Evolutionary conservation across 1,139 yeast genomes (phyloP).

Genomic region (Sugiyamaella novakii): DNA sequence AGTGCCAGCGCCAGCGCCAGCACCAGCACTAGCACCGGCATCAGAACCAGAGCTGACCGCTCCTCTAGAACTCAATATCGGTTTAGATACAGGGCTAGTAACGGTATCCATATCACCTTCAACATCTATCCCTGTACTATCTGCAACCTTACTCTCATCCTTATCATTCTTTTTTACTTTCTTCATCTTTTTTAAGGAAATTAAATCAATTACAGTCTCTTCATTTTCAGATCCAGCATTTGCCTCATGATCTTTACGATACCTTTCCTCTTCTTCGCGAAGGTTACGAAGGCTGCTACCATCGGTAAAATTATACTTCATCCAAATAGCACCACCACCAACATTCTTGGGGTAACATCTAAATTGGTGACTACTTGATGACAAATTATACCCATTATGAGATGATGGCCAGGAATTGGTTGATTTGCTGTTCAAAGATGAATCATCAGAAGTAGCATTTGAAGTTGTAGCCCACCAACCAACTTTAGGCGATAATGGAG

Average conservation of each 20-base stretch:
- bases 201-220: conserved; percentile 10
- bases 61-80: neutral
- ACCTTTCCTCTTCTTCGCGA: conserved; percentile 12
- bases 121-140: neutral
- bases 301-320: conserved; percentile 9
- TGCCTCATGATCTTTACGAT: conserved; percentile 2
- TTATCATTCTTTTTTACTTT: neutral
- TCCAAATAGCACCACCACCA: conserved; percentile 7
- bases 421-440: too few relatives aligned
- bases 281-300: conserved; percentile 12
- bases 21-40: too few relatives aligned
- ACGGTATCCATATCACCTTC: neutral
- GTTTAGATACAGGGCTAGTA: neutral
- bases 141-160: neutral
- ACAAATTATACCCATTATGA: too few relatives aligned
- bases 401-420: too few relatives aligned
- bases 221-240: neutral
- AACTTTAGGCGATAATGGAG: neutral
- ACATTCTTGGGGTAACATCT: neutral
- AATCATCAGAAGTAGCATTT: too few relatives aligned
- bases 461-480: conserved; percentile 1
- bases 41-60: neutral
- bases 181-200: conserved; percentile 9
- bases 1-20: neutral
- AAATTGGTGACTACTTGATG: conserved; percentile 1